A percentile compares a stretch with the other conserved stretches of the same genome.
Evolutionary conservation across 306 rosid genomes (phyloP).

Genomic region (Prunus campanulata): DNA sequence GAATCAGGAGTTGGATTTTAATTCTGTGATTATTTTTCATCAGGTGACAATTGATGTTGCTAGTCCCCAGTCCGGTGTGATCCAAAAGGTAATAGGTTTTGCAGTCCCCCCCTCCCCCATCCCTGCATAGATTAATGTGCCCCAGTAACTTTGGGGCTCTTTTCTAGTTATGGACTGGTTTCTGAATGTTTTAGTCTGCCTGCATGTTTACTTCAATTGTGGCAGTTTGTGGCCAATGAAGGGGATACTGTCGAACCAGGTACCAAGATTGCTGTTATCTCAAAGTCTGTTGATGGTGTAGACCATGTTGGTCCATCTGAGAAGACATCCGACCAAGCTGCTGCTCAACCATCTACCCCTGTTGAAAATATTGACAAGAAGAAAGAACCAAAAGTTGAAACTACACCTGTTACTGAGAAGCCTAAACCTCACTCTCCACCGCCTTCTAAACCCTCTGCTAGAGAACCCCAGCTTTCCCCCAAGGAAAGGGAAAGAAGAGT

Average conservation of each 20-base stretch:
- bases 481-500: slow-evolving; percentile 84
- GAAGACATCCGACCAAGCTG: slow-evolving; percentile 42
- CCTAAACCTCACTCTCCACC: slow-evolving; percentile 41
- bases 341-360: slow-evolving; percentile 40
- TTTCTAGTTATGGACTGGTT: not conserved
- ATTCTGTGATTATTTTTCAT: slow-evolving; percentile 18
- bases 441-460: slow-evolving; percentile 49
- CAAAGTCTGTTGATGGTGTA: slow-evolving; percentile 72
- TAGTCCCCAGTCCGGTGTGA: slow-evolving; percentile 78
- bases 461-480: slow-evolving; percentile 82
- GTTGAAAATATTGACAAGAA: slow-evolving; percentile 41
- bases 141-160: not conserved
- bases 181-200: slow-evolving; percentile 12
- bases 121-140: not conserved
- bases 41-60: slow-evolving; percentile 86
- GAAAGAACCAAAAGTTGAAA: slow-evolving; percentile 52
- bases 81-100: slow-evolving; percentile 51
- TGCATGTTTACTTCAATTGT: slow-evolving; percentile 12
- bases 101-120: not conserved
- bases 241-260: slow-evolving; percentile 90
- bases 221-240: slow-evolving; percentile 73
- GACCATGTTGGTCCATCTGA: slow-evolving; percentile 73
- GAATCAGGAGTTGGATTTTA: slow-evolving; percentile 5
- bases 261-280: slow-evolving; percentile 75
- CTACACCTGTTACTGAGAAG: slow-evolving; percentile 37